Evolutionary conservation across 2,329 filamentous ascomycete genomes (phyloP).

Genomic region (Neopestalotiopsis rosae): DNA sequence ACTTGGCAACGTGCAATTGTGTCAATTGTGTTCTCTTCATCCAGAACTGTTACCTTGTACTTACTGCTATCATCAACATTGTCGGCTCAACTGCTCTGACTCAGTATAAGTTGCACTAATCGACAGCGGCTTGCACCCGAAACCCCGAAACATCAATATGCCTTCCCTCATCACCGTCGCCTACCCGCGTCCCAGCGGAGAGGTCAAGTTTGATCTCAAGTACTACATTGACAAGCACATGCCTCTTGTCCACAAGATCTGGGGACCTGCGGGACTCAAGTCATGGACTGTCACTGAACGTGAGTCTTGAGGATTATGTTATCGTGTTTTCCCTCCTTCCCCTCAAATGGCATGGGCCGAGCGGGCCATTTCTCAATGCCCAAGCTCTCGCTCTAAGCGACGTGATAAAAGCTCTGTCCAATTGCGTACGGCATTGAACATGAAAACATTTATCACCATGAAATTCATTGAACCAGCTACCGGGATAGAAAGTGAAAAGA

Average conservation of each 20-base stretch:
- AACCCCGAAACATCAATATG: neutral
- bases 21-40: neutral
- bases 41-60: neutral
- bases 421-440: too few species aligned
- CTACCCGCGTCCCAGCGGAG: conserved; percentile 44
- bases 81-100: neutral
- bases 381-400: neutral
- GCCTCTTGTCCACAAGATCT: conserved; percentile 45
- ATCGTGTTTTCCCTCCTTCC: neutral
- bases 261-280: conserved; percentile 45
- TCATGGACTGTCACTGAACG: conserved; percentile 37
- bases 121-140: too few species aligned
- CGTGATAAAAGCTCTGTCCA: too few species aligned
- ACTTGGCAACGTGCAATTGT: neutral
- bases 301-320: neutral
- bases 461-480: too few species aligned
- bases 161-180: conserved; percentile 35
- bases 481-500: too few species aligned
- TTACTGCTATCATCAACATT: neutral
- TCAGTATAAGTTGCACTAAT: too few species aligned
- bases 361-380: neutral
- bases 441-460: too few species aligned
- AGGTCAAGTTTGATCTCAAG: conserved; percentile 34
- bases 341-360: too few species aligned
- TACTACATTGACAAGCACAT: conserved; percentile 56